Conservation (phyloP, 345 rosid species). For the Syzygium grande region DNA sequence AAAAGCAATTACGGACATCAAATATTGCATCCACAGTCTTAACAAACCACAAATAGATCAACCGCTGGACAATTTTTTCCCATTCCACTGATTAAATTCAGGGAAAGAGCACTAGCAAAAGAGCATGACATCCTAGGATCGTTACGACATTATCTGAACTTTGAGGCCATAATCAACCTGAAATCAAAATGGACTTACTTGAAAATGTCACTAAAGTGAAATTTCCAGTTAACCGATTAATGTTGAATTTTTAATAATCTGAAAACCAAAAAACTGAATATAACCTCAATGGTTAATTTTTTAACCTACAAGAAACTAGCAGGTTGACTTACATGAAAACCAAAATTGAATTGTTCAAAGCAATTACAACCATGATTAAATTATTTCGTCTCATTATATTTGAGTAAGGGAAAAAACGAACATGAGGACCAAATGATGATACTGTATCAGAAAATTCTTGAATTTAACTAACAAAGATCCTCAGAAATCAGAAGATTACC, state of each 20-base stretch:
- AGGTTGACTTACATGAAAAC: not conserved
- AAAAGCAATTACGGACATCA: not conserved
- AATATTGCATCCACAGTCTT: not conserved
- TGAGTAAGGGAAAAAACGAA: not conserved
- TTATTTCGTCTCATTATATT: not conserved
- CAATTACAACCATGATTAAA: not conserved
- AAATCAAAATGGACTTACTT: not conserved
- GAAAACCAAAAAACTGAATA: not conserved
- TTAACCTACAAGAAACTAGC: not conserved
- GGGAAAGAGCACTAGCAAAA: not conserved
- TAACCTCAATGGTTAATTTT: not conserved
- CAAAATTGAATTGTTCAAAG: not conserved
- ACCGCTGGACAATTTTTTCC: not conserved
- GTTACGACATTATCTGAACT: not conserved
- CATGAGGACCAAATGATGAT: not conserved
- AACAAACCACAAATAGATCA: not conserved
- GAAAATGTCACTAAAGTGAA: not conserved
- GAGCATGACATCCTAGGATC: not conserved
- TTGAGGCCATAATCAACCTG: not conserved
- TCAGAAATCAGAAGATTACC: conserved; percentile 32
- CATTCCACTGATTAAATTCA: not conserved
- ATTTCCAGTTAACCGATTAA: not conserved
- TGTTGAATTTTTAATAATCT: not conserved
- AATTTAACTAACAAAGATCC: not conserved
- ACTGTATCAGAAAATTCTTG: not conserved